phyloP scores from a whole-genome alignment of 805 yeast genomes.

The Candida odintsovae region DNA sequence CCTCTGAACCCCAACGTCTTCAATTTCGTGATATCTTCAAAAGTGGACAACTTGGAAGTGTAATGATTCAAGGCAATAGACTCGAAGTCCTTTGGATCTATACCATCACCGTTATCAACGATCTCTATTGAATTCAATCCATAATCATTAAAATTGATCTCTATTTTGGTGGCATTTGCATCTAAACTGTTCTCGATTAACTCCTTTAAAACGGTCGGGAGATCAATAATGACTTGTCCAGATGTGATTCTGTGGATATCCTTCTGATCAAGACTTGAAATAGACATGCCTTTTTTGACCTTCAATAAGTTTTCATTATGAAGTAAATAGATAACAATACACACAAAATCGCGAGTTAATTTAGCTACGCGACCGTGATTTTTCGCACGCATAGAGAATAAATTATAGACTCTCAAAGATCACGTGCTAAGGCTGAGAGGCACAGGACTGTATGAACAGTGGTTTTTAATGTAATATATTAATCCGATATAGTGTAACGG shows the following conservation, averaged over 20 bases:
- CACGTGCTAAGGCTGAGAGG: no score
- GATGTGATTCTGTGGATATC: constrained; percentile 81
- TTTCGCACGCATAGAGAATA: no score
- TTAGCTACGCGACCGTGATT: background rate
- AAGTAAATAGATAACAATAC: background rate
- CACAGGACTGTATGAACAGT: no score
- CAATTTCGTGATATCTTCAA: constrained; percentile 49
- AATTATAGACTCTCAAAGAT: no score
- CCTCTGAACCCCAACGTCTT: constrained; percentile 73
- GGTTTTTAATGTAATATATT: no score
- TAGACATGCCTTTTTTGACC: constrained; percentile 1
- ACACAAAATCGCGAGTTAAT: background rate
- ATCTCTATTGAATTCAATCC: constrained; percentile 71
- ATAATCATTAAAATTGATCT: constrained; percentile 59
- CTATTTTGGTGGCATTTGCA: constrained; percentile 64
- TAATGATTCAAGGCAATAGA: constrained; percentile 53
- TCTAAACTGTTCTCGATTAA: constrained; percentile 83
- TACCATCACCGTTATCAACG: constrained; percentile 65
- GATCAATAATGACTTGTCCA: constrained; percentile 85
- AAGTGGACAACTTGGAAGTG: constrained; percentile 58
- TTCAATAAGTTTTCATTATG: background rate
- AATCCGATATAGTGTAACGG: constrained; percentile 77
- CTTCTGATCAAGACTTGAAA: constrained; percentile 1
- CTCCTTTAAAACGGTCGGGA: constrained; percentile 77
- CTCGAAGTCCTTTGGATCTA: constrained; percentile 44